These are phyloP conservation scores for Peniophora sp. DNA, from an alignment of 1,284 basidiomycete species.

Conservation along the genomic window DNA sequence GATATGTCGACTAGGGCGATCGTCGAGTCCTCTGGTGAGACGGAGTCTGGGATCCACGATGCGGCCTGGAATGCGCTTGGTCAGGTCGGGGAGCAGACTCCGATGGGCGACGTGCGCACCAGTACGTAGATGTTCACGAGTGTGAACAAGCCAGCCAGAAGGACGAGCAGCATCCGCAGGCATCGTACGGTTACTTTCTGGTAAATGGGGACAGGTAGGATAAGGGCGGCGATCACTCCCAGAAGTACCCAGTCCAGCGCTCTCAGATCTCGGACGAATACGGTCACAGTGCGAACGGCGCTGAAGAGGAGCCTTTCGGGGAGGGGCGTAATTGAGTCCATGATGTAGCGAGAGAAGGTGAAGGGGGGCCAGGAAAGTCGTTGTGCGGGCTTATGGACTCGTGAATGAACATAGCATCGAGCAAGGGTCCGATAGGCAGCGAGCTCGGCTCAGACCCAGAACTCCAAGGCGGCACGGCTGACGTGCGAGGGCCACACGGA, in stretches of 20 bases:
- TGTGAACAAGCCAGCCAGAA: background rate
- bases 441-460: too few relatives aligned
- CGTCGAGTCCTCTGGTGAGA: constrained; percentile 6
- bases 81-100: background rate
- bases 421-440: too few relatives aligned
- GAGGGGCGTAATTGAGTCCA: background rate
- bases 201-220: background rate
- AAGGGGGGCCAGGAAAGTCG: too few relatives aligned
- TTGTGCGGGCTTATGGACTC: too few relatives aligned
- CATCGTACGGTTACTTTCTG: background rate
- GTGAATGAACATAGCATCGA: too few relatives aligned
- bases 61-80: constrained; percentile 1
- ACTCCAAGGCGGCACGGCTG: too few relatives aligned
- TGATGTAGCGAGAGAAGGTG: too few relatives aligned
- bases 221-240: background rate
- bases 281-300: background rate
- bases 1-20: constrained; percentile 7
- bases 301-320: background rate
- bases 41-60: constrained; percentile 6
- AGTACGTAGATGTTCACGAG: background rate
- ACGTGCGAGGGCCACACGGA: too few relatives aligned
- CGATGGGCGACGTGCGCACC: background rate
- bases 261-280: background rate
- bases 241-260: background rate
- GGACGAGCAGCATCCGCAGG: background rate